Percentiles rank a stretch among this genome's conserved stretches.
Evolutionary conservation across 2,329 filamentous ascomycete genomes (phyloP).

Genomic region (Mycosphaerella sp.): DNA sequence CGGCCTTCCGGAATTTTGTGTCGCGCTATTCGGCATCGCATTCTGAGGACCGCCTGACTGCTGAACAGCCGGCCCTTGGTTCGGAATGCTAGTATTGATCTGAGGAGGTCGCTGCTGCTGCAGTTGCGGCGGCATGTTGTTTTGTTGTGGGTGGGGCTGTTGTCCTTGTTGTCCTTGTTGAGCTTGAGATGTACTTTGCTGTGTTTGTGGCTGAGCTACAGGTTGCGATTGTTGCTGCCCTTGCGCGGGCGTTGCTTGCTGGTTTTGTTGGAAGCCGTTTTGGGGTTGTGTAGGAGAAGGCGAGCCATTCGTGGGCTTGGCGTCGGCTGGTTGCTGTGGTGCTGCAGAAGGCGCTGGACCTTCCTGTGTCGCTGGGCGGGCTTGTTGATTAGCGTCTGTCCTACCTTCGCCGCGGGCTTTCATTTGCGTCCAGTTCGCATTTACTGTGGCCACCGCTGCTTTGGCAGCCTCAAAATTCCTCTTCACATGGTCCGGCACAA

Average conservation of each 20-base stretch:
- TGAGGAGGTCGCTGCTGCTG: constrained; percentile 18
- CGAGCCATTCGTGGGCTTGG: constrained; percentile 15
- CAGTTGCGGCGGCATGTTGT: constrained; percentile 18
- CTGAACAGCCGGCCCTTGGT: constrained; percentile 17
- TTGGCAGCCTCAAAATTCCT: constrained; percentile 15
- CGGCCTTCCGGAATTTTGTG: constrained; percentile 23
- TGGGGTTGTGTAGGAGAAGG: constrained; percentile 19
- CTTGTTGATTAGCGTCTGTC: constrained; percentile 15
- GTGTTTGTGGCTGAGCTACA: constrained; percentile 30
- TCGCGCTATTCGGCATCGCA: constrained; percentile 17
- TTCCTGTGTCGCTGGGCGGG: constrained; percentile 19
- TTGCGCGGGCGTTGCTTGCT: constrained; percentile 9
- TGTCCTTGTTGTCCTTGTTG: constrained; percentile 25
- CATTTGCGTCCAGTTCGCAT: constrained; percentile 14
- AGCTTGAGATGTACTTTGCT: constrained; percentile 26
- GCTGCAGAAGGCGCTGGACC: constrained; percentile 19
- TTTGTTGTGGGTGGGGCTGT: constrained; percentile 31
- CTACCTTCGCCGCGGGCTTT: constrained; percentile 17
- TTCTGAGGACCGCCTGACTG: constrained; percentile 19
- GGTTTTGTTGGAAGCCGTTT: constrained; percentile 16
- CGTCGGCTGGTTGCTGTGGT: constrained; percentile 15
- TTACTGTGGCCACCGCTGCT: constrained; percentile 11
- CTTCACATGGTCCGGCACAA: constrained; percentile 8
- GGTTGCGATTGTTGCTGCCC: constrained; percentile 24
- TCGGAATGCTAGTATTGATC: constrained; percentile 17